Evolutionary conservation across 768 basidiomycete species (phyloP).

Genomic region (Tulasnella sp.): DNA sequence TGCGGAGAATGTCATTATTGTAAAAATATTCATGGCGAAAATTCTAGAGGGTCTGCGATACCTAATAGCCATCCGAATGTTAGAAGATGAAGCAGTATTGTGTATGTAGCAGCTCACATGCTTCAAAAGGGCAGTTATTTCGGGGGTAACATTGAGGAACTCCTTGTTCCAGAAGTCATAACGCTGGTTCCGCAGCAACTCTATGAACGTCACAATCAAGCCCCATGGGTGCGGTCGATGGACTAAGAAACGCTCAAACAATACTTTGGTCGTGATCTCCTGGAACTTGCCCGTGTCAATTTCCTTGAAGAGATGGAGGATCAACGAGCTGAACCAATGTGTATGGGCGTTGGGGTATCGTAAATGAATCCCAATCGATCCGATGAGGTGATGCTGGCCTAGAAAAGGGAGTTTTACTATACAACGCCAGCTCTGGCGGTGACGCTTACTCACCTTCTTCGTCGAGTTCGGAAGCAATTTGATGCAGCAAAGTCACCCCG

Average conservation of each 20-base stretch:
- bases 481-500: constrained; percentile 72
- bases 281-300: constrained; percentile 63
- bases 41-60: too few relatives aligned
- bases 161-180: constrained; percentile 87
- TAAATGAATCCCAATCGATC: constrained; percentile 85
- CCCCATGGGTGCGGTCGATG: constrained; percentile 97
- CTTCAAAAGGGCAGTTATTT: constrained; percentile 35
- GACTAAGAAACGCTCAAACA: constrained; percentile 87
- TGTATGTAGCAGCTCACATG: constrained; percentile 13
- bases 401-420: neutral
- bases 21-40: too few relatives aligned
- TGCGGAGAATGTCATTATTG: too few relatives aligned
- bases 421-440: neutral
- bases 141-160: constrained; percentile 72
- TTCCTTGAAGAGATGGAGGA: constrained; percentile 78
- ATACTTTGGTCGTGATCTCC: constrained; percentile 76
- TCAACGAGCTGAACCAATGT: constrained; percentile 88
- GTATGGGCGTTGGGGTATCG: constrained; percentile 98
- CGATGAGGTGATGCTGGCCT: constrained; percentile 94
- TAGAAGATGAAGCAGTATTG: neutral
- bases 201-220: constrained; percentile 83
- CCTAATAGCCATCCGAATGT: too few relatives aligned
- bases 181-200: constrained; percentile 78
- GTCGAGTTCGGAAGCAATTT: constrained; percentile 72
- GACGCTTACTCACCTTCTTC: constrained; percentile 58